A percentile compares a stretch with the other conserved stretches of the same genome.
Evolutionary conservation across 805 yeast genomes (phyloP).

Genomic region (Pichia eremophila): DNA sequence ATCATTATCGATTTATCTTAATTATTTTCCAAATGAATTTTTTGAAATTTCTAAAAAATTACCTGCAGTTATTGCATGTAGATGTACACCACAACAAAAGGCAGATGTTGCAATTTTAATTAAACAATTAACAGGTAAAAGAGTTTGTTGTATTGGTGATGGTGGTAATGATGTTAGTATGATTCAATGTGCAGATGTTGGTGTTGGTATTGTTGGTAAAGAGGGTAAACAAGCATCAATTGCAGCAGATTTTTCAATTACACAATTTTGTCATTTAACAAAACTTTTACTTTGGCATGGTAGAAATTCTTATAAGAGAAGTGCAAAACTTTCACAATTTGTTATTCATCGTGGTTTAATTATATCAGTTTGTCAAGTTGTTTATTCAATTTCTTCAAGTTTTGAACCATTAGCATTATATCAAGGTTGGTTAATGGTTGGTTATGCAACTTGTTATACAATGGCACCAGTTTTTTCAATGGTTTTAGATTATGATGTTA

Average conservation of each 20-base stretch:
- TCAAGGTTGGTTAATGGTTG: slow-evolving; percentile 98
- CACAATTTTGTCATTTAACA: slow-evolving; percentile 83
- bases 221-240: slow-evolving; percentile 96
- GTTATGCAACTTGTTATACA: slow-evolving; percentile 93
- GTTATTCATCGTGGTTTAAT: slow-evolving; percentile 93
- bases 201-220: slow-evolving; percentile 97
- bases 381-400: slow-evolving; percentile 73
- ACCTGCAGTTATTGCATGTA: slow-evolving; percentile 95
- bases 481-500: slow-evolving; percentile 85
- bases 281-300: slow-evolving; percentile 95
- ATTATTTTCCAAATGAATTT: slow-evolving; percentile 58
- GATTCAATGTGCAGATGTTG: slow-evolving; percentile 98
- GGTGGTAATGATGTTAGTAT: slow-evolving; percentile 99
- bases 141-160: slow-evolving; percentile 97
- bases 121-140: slow-evolving; percentile 66
- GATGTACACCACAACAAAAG: slow-evolving; percentile 98
- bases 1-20: slow-evolving; percentile 63
- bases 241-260: slow-evolving; percentile 93
- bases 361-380: slow-evolving; percentile 91
- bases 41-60: slow-evolving; percentile 66
- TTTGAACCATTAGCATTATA: slow-evolving; percentile 92
- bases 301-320: slow-evolving; percentile 89
- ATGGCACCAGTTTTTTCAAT: slow-evolving; percentile 97
- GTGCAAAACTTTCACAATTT: slow-evolving; percentile 91
- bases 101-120: slow-evolving; percentile 88